These are phyloP conservation scores for Ramaria sp. DNA, from an alignment of 768 basidiomycete species.

Conservation along the genomic window DNA sequence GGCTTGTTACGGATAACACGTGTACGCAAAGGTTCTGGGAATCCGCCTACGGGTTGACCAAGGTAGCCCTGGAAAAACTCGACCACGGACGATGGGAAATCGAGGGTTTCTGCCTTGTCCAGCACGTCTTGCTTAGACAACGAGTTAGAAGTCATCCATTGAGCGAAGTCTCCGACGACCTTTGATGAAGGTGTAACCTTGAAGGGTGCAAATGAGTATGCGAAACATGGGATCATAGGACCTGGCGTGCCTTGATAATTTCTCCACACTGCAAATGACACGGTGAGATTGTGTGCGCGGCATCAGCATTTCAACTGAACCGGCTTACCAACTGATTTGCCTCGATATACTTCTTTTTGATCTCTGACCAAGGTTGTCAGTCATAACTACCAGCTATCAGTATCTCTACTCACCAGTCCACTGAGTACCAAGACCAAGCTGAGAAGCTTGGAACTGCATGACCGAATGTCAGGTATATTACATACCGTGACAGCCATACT, in stretches of 20 bases:
- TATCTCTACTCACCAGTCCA: constrained; percentile 60
- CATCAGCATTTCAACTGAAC: neutral
- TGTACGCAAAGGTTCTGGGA: constrained; percentile 93
- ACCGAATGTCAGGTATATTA: constrained; percentile 12
- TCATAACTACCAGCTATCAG: neutral
- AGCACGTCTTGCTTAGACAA: constrained; percentile 81
- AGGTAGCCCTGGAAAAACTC: constrained; percentile 99
- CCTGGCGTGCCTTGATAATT: constrained; percentile 66
- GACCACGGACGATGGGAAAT: constrained; percentile 95
- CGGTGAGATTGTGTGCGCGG: neutral
- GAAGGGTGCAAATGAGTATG: neutral
- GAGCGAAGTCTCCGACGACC: constrained; percentile 98
- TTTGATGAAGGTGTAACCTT: constrained; percentile 97
- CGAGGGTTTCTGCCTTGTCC: constrained; percentile 76
- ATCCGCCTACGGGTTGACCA: constrained; percentile 95
- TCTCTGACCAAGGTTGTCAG: constrained; percentile 39
- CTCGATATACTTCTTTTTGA: constrained; percentile 98
- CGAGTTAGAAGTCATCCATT: constrained; percentile 97
- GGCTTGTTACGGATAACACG: constrained; percentile 89
- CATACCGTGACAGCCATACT: constrained; percentile 17
- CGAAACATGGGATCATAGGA: neutral
- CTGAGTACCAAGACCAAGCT: constrained; percentile 92
- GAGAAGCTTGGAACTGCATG: constrained; percentile 89
- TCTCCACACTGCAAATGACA: constrained; percentile 66
- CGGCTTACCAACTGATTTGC: constrained; percentile 81